Conservation (phyloP, 2,329 filamentous ascomycete species). For the Teratosphaeria pseudoeucalypti region DNA sequence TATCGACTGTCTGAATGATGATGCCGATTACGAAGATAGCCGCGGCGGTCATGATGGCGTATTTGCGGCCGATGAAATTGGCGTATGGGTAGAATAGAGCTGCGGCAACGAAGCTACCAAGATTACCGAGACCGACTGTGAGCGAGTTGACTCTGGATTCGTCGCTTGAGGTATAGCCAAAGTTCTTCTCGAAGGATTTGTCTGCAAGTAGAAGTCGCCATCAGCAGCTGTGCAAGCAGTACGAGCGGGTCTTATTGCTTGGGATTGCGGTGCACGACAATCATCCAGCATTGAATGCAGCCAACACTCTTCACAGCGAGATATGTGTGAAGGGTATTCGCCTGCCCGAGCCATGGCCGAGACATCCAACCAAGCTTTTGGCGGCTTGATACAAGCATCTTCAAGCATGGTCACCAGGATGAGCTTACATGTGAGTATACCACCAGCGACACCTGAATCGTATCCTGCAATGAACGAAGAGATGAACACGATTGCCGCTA, state of each 20-base stretch:
- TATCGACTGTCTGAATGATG: conserved; percentile 37
- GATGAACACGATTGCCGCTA: neutral
- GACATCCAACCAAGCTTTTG: neutral
- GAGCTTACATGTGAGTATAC: neutral
- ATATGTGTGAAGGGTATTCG: neutral
- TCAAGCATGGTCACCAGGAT: conserved; percentile 1
- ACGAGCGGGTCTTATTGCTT: neutral
- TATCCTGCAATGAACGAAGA: neutral
- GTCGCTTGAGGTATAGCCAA: conserved; percentile 16
- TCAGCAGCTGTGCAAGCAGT: neutral
- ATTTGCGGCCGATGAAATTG: conserved; percentile 34
- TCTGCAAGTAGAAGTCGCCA: neutral
- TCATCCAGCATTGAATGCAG: neutral
- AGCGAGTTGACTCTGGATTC: conserved; percentile 25
- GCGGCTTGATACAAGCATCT: conserved; percentile 3
- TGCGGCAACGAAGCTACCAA: conserved; percentile 43
- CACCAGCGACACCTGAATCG: conserved; percentile 1
- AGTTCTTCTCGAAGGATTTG: conserved; percentile 16
- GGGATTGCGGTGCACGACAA: neutral
- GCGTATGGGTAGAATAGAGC: conserved; percentile 39
- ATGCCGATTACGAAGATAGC: conserved; percentile 30
- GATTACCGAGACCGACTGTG: conserved; percentile 40
- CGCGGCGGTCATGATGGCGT: conserved; percentile 34
- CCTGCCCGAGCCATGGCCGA: neutral
- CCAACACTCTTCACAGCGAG: neutral